Evolutionary conservation across 2,329 filamentous ascomycete species (phyloP), one percentile per base, ranked within the genome.

Genomic region (Endoconidiophora polonica): DNA sequence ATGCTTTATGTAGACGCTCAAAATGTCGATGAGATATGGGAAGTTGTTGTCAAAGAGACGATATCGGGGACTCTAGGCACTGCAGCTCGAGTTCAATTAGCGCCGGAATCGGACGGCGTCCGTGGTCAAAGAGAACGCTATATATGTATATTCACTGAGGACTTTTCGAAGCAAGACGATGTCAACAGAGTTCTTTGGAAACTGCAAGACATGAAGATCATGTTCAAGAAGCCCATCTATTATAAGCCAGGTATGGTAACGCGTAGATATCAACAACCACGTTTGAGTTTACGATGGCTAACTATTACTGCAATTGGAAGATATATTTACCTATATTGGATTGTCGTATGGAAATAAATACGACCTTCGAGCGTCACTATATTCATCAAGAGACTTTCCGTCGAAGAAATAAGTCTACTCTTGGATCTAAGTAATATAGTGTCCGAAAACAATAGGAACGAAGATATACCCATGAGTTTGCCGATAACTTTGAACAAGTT

Each of bases 71-170:
- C 82, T 55, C 71, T 94, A 2, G 86, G 86, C 0, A 73, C 77
- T 38, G 72, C 68, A 1, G 82, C 85, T 7, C 93, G 91, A 63
- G 81, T 88, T 10, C 62, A 50, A 14, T 5, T 26, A 16, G 76
- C 79, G 1, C 76, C 82, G 1, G 66, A 68, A 44, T 61, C 72
- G 7, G 65, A 64, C 4, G 62, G 62, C 1, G 63, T 66, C n/a
- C 59, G 64, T 44, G 52, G 54, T 4, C 58, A 64, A 22, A 68
- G 63, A 41, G 63, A 66, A 18, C 70, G 77, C 18, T 63, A 91
- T 40, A 77, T 93, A 23, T 88, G 83, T 56, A 68, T 93, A 5
- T 93, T 93, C 62, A 93, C 85, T 4, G 66, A 68, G 40, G 77
- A 94, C 61, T 91, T 87, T 59, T 67, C 67, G 24, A 78, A 93